Evolutionary conservation across 1,284 basidiomycete genomes (phyloP).

Genomic region (Rhodotorula mucilaginosa): DNA sequence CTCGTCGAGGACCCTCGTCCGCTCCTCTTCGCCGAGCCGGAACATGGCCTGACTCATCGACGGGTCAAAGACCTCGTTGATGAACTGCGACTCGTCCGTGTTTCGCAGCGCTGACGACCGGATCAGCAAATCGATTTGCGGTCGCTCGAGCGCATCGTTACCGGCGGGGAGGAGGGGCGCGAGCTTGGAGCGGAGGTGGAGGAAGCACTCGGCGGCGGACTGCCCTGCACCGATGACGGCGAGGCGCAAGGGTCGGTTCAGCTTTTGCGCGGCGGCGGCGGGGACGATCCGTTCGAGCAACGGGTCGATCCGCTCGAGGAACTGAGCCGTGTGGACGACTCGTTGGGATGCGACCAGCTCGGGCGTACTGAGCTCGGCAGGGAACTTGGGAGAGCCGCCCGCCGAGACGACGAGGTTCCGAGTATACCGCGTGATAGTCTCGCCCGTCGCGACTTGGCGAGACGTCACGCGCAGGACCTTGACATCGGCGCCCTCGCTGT

Average conservation of each 20-base stretch:
- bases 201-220: constrained; percentile 43
- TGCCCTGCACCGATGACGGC: constrained; percentile 59
- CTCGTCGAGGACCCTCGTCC: constrained; percentile 54
- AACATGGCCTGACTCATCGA: constrained; percentile 49
- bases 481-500: constrained; percentile 14
- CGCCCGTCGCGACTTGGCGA: constrained; percentile 12
- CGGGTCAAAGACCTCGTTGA: constrained; percentile 63
- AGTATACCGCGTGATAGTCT: constrained; percentile 7
- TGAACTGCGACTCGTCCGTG: constrained; percentile 60
- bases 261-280: constrained; percentile 21
- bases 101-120: constrained; percentile 59
- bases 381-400: constrained; percentile 28
- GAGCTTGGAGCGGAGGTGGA: constrained; percentile 50
- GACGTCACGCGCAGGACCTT: constrained; percentile 31
- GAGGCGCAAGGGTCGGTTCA: constrained; percentile 48
- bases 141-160: constrained; percentile 42
- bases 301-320: constrained; percentile 33
- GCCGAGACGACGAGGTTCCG: constrained; percentile 36
- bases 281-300: constrained; percentile 20
- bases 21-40: constrained; percentile 16
- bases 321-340: constrained; percentile 46
- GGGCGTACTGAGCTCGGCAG: constrained; percentile 52
- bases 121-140: constrained; percentile 59
- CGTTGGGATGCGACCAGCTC: constrained; percentile 53
- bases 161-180: constrained; percentile 16